A percentile compares a stretch with the other conserved stretches of the same genome.
These are phyloP conservation scores for Camelina sativa DNA, from an alignment of 345 rosid species.

Conservation along the genomic window DNA sequence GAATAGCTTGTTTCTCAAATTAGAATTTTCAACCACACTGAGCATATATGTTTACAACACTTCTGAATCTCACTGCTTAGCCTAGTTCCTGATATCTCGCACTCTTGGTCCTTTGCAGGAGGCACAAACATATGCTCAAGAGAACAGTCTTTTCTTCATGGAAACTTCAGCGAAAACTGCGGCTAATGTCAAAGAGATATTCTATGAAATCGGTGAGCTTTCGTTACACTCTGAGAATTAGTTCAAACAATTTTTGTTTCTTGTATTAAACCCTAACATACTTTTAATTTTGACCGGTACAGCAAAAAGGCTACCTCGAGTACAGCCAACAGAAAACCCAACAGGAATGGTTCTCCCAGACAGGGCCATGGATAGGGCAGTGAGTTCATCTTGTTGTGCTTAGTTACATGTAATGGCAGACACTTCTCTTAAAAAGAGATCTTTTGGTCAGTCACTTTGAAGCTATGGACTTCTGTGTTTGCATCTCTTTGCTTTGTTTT, in stretches of 20 bases:
- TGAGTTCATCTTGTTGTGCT: slow-evolving; percentile 78
- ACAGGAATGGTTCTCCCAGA: slow-evolving; percentile 92
- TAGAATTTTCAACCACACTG: background rate
- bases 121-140: slow-evolving; percentile 84
- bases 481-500: slow-evolving; percentile 1
- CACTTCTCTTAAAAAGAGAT: slow-evolving; percentile 8
- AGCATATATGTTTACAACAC: background rate
- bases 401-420: slow-evolving; percentile 47
- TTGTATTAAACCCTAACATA: slow-evolving; percentile 6
- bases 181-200: slow-evolving; percentile 82
- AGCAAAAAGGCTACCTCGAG: slow-evolving; percentile 87
- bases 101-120: slow-evolving; percentile 56
- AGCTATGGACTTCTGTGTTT: slow-evolving; percentile 29
- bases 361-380: slow-evolving; percentile 71
- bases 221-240: background rate
- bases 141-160: slow-evolving; percentile 90
- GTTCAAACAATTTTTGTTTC: background rate
- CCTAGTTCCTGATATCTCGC: slow-evolving; percentile 16
- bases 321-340: slow-evolving; percentile 83
- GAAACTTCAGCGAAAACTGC: slow-evolving; percentile 99
- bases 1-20: background rate
- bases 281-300: slow-evolving; percentile 27
- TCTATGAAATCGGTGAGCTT: slow-evolving; percentile 79
- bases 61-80: slow-evolving; percentile 15
- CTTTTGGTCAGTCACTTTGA: slow-evolving; percentile 29